phyloP scores from a whole-genome alignment of 2,329 filamentous ascomycete species.

The Fusarium lateritium region DNA sequence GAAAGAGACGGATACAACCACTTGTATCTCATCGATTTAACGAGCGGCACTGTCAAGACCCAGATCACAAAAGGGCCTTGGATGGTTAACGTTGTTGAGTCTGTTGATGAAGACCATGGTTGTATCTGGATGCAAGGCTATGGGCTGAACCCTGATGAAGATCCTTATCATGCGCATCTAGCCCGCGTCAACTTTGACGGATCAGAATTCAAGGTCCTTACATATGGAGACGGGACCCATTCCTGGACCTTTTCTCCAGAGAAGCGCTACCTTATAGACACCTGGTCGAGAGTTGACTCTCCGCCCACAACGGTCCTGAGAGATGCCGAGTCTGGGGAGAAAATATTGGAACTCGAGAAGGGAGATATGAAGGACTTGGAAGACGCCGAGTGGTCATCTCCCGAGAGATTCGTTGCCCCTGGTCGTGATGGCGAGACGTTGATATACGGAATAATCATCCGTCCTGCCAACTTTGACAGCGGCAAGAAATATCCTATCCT shows the following conservation, averaged over 20 bases:
- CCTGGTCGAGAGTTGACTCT: slow-evolving; percentile 48
- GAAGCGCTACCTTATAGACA: slow-evolving; percentile 43
- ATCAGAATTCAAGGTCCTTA: slow-evolving; percentile 44
- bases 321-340: slow-evolving; percentile 34
- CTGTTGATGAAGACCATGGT: slow-evolving; percentile 37
- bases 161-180: slow-evolving; percentile 50
- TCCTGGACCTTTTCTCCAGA: slow-evolving; percentile 44
- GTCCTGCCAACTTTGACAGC: slow-evolving; percentile 45
- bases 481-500: slow-evolving; percentile 48
- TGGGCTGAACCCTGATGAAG: slow-evolving; percentile 41
- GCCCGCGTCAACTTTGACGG: slow-evolving; percentile 48
- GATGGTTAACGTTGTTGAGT: slow-evolving; percentile 44
- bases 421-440: slow-evolving; percentile 48
- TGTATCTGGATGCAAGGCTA: slow-evolving; percentile 42
- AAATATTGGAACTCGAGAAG: slow-evolving; percentile 37
- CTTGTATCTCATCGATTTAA: slow-evolving; percentile 46
- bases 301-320: slow-evolving; percentile 41
- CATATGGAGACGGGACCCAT: slow-evolving; percentile 50
- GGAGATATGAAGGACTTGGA: slow-evolving; percentile 7
- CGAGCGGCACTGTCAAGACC: slow-evolving; percentile 29
- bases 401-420: slow-evolving; percentile 45
- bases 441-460: slow-evolving; percentile 50
- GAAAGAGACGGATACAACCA: slow-evolving; percentile 51
- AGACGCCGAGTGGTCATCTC: slow-evolving; percentile 32
- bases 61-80: slow-evolving; percentile 50